Evolutionary conservation across 2,329 filamentous ascomycete genomes (phyloP).

Genomic region (Fusarium incarnatum): DNA sequence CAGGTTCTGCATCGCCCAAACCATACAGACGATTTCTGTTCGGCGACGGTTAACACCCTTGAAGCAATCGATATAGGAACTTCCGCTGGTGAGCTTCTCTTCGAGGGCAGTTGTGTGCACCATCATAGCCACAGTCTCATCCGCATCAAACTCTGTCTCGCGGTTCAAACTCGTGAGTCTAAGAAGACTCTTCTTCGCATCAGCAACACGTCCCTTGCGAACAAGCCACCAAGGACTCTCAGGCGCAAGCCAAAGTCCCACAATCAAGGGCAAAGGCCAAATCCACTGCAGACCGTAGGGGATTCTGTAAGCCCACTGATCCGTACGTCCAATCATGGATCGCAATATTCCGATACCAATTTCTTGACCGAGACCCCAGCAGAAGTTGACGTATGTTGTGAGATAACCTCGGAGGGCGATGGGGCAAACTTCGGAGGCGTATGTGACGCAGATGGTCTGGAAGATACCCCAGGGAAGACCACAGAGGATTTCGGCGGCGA

Average conservation of each 20-base stretch:
- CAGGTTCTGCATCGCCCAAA: slow-evolving; percentile 73
- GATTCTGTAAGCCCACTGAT: slow-evolving; percentile 77
- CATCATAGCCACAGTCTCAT: slow-evolving; percentile 93
- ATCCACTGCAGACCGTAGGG: slow-evolving; percentile 83
- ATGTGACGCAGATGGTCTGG: slow-evolving; percentile 42
- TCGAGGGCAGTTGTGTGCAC: slow-evolving; percentile 87
- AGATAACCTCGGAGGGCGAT: slow-evolving; percentile 77
- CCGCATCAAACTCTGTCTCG: slow-evolving; percentile 80
- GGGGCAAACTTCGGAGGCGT: slow-evolving; percentile 75
- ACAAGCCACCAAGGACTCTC: slow-evolving; percentile 82
- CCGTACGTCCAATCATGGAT: slow-evolving; percentile 71
- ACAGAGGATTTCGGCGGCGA: slow-evolving; percentile 39
- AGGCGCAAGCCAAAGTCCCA: slow-evolving; percentile 75
- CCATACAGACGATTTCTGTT: slow-evolving; percentile 76
- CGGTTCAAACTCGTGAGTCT: slow-evolving; percentile 71
- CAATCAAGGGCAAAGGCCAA: slow-evolving; percentile 75
- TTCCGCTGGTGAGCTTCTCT: slow-evolving; percentile 77
- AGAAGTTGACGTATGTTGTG: slow-evolving; percentile 81
- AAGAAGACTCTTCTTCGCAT: slow-evolving; percentile 74
- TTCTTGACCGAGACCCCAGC: slow-evolving; percentile 79
- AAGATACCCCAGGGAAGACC: slow-evolving; percentile 43
- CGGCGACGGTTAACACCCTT: slow-evolving; percentile 80
- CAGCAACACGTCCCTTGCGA: slow-evolving; percentile 70
- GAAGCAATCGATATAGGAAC: slow-evolving; percentile 86
- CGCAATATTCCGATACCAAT: slow-evolving; percentile 80